Evolutionary conservation across 2,329 filamentous ascomycete genomes (phyloP).

Genomic region (Tolypocladium tundrense): DNA sequence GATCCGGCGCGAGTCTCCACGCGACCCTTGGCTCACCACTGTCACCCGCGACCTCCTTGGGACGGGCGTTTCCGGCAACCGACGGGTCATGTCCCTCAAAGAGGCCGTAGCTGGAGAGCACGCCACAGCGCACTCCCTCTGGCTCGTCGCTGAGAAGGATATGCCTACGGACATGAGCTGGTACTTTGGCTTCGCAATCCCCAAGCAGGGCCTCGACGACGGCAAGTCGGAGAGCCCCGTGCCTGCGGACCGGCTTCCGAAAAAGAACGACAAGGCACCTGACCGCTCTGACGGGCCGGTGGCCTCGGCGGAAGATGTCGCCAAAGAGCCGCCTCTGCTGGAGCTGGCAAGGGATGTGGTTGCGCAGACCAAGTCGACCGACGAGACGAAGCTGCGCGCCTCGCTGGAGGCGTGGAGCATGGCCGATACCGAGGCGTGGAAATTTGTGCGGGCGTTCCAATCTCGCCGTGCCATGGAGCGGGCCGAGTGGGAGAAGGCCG

Average conservation of each 20-base stretch:
- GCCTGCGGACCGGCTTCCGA: conserved; percentile 12
- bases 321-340: conserved; percentile 45
- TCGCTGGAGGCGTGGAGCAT: conserved; percentile 58
- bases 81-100: conserved; percentile 67
- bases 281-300: conserved; percentile 37
- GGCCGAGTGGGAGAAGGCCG: conserved; percentile 58
- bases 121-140: conserved; percentile 56
- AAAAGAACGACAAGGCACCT: conserved; percentile 6
- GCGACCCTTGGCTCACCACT: conserved; percentile 69
- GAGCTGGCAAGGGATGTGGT: conserved; percentile 35
- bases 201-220: conserved; percentile 41
- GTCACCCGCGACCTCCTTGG: conserved; percentile 62
- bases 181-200: conserved; percentile 79
- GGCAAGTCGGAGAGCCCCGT: conserved; percentile 13
- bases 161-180: conserved; percentile 70
- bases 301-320: conserved; percentile 40
- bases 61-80: conserved; percentile 45
- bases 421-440: conserved; percentile 69
- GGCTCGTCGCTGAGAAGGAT: conserved; percentile 63
- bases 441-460: conserved; percentile 58
- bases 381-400: conserved; percentile 36
- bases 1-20: conserved; percentile 56
- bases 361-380: conserved; percentile 33
- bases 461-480: conserved; percentile 55
- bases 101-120: conserved; percentile 64